Conservation (phyloP, 306 rosid genomes). For the Urtica urens region DNA sequence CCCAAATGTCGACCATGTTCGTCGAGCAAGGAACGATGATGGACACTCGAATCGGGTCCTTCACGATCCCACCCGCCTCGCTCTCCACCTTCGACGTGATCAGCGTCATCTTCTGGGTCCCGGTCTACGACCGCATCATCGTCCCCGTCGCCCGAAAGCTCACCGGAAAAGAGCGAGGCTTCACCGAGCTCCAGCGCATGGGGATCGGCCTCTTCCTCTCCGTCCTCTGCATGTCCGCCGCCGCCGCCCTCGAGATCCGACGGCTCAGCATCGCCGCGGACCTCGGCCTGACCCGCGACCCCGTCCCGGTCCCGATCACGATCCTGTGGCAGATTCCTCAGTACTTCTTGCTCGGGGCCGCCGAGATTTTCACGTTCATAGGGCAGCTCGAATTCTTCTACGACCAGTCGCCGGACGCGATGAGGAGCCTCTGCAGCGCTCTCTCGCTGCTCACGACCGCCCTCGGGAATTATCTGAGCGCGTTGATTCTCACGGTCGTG, state of each 20-base stretch:
- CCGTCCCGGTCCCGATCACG: slow-evolving; percentile 52
- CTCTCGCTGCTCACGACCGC: slow-evolving; percentile 67
- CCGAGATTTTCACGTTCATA: slow-evolving; percentile 70
- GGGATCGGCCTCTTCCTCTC: slow-evolving; percentile 88
- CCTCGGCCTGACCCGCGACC: slow-evolving; percentile 44
- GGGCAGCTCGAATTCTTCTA: slow-evolving; percentile 96
- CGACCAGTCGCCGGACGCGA: slow-evolving; percentile 93
- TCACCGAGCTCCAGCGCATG: slow-evolving; percentile 90
- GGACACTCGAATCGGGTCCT: slow-evolving; percentile 69
- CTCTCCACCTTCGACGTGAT: slow-evolving; percentile 67
- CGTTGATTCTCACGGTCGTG: slow-evolving; percentile 68
- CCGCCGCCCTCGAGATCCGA: slow-evolving; percentile 65
- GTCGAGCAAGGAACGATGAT: slow-evolving; percentile 89
- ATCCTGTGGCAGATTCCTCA: slow-evolving; percentile 86
- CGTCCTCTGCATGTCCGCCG: slow-evolving; percentile 82
- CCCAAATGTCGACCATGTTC: slow-evolving; percentile 92
- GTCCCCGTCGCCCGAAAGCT: slow-evolving; percentile 73
- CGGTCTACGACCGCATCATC: slow-evolving; percentile 57
- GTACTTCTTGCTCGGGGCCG: slow-evolving; percentile 78
- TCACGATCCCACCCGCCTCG: slow-evolving; percentile 85
- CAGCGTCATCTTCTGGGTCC: slow-evolving; percentile 92
- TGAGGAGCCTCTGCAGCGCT: slow-evolving; percentile 94
- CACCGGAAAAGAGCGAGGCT: slow-evolving; percentile 79
- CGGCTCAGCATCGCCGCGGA: slow-evolving; percentile 62
- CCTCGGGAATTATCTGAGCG: slow-evolving; percentile 77